Conservation (phyloP, 257 asterid species). For the Verbascum thapsus region DNA sequence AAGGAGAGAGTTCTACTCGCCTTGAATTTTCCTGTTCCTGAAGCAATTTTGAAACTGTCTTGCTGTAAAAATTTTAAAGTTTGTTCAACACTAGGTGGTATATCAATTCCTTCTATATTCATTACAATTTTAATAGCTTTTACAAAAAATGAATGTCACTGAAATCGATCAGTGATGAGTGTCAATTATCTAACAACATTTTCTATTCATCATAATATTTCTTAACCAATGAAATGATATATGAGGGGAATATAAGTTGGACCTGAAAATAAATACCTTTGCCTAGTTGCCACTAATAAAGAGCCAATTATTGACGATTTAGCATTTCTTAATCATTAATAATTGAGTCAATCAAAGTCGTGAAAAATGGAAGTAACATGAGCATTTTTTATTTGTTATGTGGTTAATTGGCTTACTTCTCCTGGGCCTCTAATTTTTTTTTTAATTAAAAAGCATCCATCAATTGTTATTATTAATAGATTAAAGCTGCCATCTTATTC, state of each 20-base stretch:
- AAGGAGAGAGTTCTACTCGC: no score
- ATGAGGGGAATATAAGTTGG: constrained; percentile 49
- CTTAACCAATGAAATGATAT: constrained; percentile 22
- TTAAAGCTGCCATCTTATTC: constrained; percentile 32
- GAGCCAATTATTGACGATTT: constrained; percentile 9
- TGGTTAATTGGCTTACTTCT: constrained; percentile 32
- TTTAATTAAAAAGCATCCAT: constrained; percentile 24
- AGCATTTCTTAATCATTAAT: not conserved
- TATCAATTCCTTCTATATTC: no score
- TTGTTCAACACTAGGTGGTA: no score
- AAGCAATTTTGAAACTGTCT: no score
- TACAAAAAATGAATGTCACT: no score
- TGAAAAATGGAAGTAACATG: constrained; percentile 33
- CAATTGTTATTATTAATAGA: constrained; percentile 16
- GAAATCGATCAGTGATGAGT: no score
- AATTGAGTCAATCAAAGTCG: constrained; percentile 24
- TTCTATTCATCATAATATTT: no score
- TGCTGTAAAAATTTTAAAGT: no score
- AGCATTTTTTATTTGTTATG: constrained; percentile 18
- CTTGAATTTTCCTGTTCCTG: no score
- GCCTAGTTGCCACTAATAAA: constrained; percentile 37
- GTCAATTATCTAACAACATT: no score
- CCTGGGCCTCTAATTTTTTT: constrained; percentile 4
- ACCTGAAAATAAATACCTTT: constrained; percentile 23
- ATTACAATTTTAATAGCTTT: no score